These are phyloP conservation scores for Brettanomyces sp. DNA, from an alignment of 805 yeast genomes.

Conservation along the genomic window DNA sequence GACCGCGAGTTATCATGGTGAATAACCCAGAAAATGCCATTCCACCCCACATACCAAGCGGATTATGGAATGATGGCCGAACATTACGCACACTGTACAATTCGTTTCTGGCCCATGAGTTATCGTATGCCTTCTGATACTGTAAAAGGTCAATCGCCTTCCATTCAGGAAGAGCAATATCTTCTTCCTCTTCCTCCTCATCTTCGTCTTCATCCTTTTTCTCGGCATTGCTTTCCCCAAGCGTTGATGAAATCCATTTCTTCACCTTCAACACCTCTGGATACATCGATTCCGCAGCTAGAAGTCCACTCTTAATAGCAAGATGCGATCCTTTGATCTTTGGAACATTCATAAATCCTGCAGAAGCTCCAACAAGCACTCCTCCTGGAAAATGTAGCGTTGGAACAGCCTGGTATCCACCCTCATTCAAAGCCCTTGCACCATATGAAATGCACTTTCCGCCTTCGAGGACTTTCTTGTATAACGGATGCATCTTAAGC, in stretches of 20 bases:
- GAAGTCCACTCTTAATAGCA: conserved; percentile 90
- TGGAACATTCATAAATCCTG: conserved; percentile 96
- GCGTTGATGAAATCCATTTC: conserved; percentile 30
- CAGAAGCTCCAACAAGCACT: conserved; percentile 86
- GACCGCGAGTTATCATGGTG: conserved; percentile 69
- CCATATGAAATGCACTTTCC: conserved; percentile 93
- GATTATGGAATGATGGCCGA: conserved; percentile 79
- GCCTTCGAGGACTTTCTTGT: conserved; percentile 62
- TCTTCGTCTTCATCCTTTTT: conserved; percentile 34
- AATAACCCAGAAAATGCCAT: conserved; percentile 76
- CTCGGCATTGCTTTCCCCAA: conserved; percentile 23
- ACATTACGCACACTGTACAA: conserved; percentile 78
- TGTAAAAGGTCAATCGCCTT: conserved; percentile 40
- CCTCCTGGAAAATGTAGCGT: conserved; percentile 93
- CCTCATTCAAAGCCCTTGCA: conserved; percentile 95
- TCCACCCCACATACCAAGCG: conserved; percentile 76
- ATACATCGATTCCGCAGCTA: conserved; percentile 84
- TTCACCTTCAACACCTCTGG: conserved; percentile 36
- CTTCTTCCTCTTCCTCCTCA: conserved; percentile 29
- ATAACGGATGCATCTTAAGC: conserved; percentile 87
- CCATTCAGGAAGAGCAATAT: conserved; percentile 25
- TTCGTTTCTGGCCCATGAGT: conserved; percentile 85
- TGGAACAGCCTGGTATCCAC: conserved; percentile 93
- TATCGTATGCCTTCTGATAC: conserved; percentile 56
- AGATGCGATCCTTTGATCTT: conserved; percentile 97